Base-by-base conservation (phyloP, 805 yeast genomes). In the Priceomyces melissophilus region DNA sequence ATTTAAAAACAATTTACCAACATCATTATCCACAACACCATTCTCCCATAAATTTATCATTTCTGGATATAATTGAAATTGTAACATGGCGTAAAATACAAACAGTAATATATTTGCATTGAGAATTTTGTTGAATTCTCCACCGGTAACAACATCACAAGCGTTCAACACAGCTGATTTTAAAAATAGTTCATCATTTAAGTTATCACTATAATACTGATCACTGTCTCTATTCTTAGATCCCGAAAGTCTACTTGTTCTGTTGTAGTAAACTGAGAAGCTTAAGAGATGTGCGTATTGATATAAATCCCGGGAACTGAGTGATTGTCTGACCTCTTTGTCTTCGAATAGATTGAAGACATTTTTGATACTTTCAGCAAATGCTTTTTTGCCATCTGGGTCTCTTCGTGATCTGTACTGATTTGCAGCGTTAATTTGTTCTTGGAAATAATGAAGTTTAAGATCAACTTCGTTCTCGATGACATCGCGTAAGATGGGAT, bases 41-140 rank as follows among this genome's bases (percentile, higher is more conserved):
- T 73, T 61, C 51, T 82, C 84, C 93, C 93, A 85, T 44, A 82
- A 71, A 44, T 75, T 71, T 35, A 84, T 75, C 38, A 86, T 82
- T 59, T 84, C 89, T 39, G 76, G 71, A 35, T 76, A 72, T 43
- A 81, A 68, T 36, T 76, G 73, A 46, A 79, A 71, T 55, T 82
- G 87, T 54, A 47, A 49, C 71, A 69, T 62, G 33, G 70, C 54
- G 38, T 49, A 56, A 44, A 65, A 54, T 27, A 63, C 52, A 39
- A 46, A 50, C 42, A 54, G 54, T 32, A 68, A 45, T 10, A 53
- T 46, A 20, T 51, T 47, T 28, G 49, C 48, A 33, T 49, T 48
- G 26, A 67, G 47, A 10, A 58, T 52, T 11, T 39, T 38, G 13
- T 53, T 55, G 32, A 68, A 48, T 36, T 61, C 65, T 10, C 69